Evolutionary conservation across 2,329 filamentous ascomycete genomes (phyloP), one percentile per base, ranked within the genome.

Genomic region (Alternaria sp.): DNA sequence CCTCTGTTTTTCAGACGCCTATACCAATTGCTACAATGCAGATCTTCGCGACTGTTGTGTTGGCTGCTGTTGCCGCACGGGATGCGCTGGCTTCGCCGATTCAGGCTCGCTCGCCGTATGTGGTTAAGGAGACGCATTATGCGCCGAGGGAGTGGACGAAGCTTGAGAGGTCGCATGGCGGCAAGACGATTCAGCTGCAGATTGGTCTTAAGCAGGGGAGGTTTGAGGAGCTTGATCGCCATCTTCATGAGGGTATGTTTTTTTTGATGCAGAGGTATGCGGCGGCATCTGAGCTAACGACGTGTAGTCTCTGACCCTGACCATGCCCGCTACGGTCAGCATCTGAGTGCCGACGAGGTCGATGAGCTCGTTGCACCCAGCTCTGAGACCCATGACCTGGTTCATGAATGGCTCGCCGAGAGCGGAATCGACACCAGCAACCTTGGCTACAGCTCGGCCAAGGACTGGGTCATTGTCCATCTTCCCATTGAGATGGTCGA

Each of bases 201-300:
- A 88, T 89, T 71, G 87, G 85, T 28, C 74, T 89, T 63, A 88
- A 85, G 80, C 87, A 89, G 73, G 81, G 82, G 61, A 84, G 85
- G 46, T 87, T 88, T 60, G 81, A 82, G 18, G 84, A 85, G 66
- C 78, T 89, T 20, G 86, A 88, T 73, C 81, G 82, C 63, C 86
- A 88, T 68, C 79, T 89, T 6, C 81, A 83, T 60, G 82, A 87
- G 76, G 82, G 83, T 84, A 75, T 66, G 72, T 58, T 44, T 46
- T 46, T 5, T 2, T 43, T 1, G 11, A 4, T n/a, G 9, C 3
- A 14, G 2, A 6, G 4, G 10, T 10, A 11, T 12, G n/a, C 3
- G 6, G 18, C 9, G 6, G 4, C 4, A 6, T 14, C 12, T 12
- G 15, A 21, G 21, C 51, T 66, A 61, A 58, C 58, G 21, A 26